These are phyloP conservation scores for Bruguiera sexangula DNA, from an alignment of 345 rosid species.

Conservation along the genomic window DNA sequence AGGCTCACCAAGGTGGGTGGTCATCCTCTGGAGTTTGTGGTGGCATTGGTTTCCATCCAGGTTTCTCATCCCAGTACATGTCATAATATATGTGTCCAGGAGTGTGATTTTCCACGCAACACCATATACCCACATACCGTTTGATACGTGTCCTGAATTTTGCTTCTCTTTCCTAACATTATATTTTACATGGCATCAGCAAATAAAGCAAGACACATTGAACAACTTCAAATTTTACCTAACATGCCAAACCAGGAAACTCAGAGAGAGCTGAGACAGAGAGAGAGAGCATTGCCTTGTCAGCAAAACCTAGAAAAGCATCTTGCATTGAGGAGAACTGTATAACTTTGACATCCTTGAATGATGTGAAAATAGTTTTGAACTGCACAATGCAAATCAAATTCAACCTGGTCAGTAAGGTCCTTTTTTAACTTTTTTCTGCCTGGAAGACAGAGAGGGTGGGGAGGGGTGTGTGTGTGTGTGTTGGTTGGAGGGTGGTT, in stretches of 20 bases:
- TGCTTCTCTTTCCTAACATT: conserved; percentile 55
- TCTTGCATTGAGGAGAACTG: conserved; percentile 87
- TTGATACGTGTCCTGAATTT: conserved; percentile 72
- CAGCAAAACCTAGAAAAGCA: conserved; percentile 69
- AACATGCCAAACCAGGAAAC: neutral
- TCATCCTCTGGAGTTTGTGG: conserved; percentile 71
- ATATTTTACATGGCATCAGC: conserved; percentile 18
- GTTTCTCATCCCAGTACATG: conserved; percentile 97
- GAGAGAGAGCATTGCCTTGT: conserved; percentile 52
- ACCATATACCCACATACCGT: conserved; percentile 90
- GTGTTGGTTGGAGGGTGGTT: no score
- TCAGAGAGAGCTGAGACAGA: neutral
- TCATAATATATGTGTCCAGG: conserved; percentile 94
- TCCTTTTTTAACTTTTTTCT: neutral
- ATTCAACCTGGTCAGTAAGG: conserved; percentile 1
- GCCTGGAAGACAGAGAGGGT: neutral
- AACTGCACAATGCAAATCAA: conserved; percentile 43
- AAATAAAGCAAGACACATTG: neutral
- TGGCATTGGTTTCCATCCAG: conserved; percentile 83
- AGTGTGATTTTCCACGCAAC: conserved; percentile 67
- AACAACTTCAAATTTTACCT: neutral
- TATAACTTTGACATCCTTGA: conserved; percentile 73
- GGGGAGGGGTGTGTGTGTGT: neutral
- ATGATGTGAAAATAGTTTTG: conserved; percentile 59
- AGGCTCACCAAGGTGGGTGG: conserved; percentile 50